Conservation (phyloP, 345 rosid species). For the sweet orange (Citrus sinensis) region DVS_A1.0 CM039167.1:354001-354500, state of each 20-base stretch:
- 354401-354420: background rate
- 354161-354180: background rate
- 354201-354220: background rate
- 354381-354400: background rate
- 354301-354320: background rate
- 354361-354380: slow-evolving; percentile 2
- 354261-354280: background rate
- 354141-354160: background rate
- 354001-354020: background rate
- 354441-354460: too few relatives aligned
- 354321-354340: background rate
- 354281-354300: background rate
- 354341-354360: background rate
- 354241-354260: background rate
- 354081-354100: background rate
- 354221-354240: background rate
- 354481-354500: background rate
- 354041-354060: background rate
- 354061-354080: background rate
- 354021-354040: background rate
- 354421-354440: background rate
- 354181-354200: background rate
- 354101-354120: background rate
- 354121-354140: background rate
- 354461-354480: background rate